phyloP scores from a whole-genome alignment of 176 grass and related monocot species.

The Lolium perenne region DNA sequence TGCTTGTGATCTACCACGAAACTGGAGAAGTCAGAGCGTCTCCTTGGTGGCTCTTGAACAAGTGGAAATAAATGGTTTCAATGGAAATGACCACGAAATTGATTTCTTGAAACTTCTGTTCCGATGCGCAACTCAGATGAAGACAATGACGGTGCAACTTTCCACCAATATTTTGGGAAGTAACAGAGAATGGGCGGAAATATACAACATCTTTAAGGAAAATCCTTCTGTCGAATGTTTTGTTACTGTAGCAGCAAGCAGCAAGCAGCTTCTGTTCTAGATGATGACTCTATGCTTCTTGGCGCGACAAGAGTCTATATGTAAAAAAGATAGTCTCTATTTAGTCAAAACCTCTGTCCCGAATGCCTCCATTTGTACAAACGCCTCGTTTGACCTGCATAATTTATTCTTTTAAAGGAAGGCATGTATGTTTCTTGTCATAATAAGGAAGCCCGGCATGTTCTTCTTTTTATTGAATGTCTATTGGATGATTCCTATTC shows the following conservation, averaged over 20 bases:
- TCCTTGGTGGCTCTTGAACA: conserved; percentile 19
- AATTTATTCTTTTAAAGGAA: no score
- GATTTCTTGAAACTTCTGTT: conserved; percentile 34
- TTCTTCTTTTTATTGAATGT: neutral
- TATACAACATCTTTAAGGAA: neutral
- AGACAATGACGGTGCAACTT: neutral
- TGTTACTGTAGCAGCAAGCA: neutral
- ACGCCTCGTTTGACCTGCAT: neutral
- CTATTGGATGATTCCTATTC: no score
- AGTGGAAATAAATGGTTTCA: neutral
- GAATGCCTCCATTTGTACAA: neutral
- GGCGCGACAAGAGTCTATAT: neutral
- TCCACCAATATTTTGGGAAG: no score
- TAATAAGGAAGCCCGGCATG: neutral
- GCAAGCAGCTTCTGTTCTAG: neutral
- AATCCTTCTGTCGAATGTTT: neutral
- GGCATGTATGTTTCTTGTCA: no score
- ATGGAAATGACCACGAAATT: conserved; percentile 8
- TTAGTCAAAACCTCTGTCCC: neutral
- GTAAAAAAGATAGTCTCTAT: neutral
- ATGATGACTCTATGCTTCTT: neutral
- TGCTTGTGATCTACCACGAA: neutral
- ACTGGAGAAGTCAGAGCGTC: conserved; percentile 12
- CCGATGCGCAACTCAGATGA: conserved; percentile 9
- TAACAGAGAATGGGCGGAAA: neutral